A percentile compares a stretch with the other conserved stretches of the same genome.
These are phyloP conservation scores for Candida tibetensis DNA, from an alignment of 805 yeast species.

Conservation along the genomic window DNA sequence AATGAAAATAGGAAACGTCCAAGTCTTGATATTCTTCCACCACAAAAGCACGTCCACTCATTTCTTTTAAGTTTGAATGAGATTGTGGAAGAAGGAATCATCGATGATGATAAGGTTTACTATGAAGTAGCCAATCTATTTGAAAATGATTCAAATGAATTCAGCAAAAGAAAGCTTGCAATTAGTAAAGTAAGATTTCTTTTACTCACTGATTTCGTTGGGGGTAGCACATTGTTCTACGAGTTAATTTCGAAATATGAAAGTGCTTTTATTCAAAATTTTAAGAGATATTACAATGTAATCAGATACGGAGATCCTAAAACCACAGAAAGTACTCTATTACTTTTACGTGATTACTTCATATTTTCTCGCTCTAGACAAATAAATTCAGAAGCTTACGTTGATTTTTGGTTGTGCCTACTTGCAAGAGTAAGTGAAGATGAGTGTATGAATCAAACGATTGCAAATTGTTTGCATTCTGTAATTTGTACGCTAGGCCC, in stretches of 20 bases:
- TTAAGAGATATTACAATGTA: too few species aligned
- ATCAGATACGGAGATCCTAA: background rate
- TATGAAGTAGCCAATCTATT: too few species aligned
- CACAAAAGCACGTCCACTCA: too few species aligned
- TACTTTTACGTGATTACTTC: background rate
- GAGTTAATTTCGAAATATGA: background rate
- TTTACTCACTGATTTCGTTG: background rate
- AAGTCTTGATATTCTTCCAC: too few species aligned
- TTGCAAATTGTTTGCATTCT: constrained; percentile 6
- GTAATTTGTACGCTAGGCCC: constrained; percentile 10
- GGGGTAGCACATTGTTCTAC: background rate
- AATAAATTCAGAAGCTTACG: background rate
- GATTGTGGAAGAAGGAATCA: too few species aligned
- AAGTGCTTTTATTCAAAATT: background rate
- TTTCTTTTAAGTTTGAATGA: too few species aligned
- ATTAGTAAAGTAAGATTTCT: background rate
- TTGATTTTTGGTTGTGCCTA: background rate
- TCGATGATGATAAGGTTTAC: too few species aligned
- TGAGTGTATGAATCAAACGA: constrained; percentile 4
- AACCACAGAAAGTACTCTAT: background rate
- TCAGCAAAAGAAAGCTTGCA: too few species aligned
- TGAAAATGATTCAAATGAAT: too few species aligned
- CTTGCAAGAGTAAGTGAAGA: background rate
- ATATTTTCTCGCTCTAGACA: background rate
- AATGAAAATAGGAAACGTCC: too few species aligned